A percentile compares a stretch with the other conserved stretches of the same genome.
Evolutionary conservation across 108 stramenopile genomes (phyloP).

Genomic region (Nitzschia inconspicua): DNA sequence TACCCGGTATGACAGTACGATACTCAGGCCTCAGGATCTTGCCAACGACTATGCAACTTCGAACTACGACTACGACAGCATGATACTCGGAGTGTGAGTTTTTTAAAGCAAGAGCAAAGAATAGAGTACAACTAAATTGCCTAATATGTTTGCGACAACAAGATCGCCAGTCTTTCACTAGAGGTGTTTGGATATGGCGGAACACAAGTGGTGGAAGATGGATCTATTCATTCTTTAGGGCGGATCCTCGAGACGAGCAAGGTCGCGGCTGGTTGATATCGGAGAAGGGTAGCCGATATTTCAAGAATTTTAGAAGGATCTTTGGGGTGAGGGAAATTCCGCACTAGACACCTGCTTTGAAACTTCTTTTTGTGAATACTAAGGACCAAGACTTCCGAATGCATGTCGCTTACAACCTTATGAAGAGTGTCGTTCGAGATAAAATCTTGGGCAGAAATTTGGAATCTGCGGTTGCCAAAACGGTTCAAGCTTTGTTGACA

Average conservation of each 20-base stretch:
- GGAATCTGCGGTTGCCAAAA: conserved; percentile 51
- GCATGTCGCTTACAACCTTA: conserved; percentile 49
- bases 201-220: too few species aligned
- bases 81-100: too few species aligned
- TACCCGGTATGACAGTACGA: too few species aligned
- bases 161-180: too few species aligned
- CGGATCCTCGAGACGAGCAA: conserved; percentile 40
- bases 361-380: conserved; percentile 17
- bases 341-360: conserved; percentile 28
- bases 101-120: too few species aligned
- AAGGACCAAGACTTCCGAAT: conserved; percentile 41
- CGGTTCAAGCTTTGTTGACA: conserved; percentile 55
- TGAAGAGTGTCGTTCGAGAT: conserved; percentile 30
- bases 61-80: too few species aligned
- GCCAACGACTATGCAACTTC: too few species aligned
- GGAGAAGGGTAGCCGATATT: conserved; percentile 41
- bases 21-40: too few species aligned
- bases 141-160: too few species aligned
- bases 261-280: conserved; percentile 41
- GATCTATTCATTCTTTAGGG: conserved; percentile 2
- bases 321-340: conserved; percentile 22
- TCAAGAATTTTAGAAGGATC: conserved; percentile 23
- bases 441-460: conserved; percentile 17
- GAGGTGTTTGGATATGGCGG: too few species aligned
- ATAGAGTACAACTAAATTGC: too few species aligned